Evolutionary conservation across 768 basidiomycete species (phyloP).

Genomic region (Pisolithus tinctorius): DNA sequence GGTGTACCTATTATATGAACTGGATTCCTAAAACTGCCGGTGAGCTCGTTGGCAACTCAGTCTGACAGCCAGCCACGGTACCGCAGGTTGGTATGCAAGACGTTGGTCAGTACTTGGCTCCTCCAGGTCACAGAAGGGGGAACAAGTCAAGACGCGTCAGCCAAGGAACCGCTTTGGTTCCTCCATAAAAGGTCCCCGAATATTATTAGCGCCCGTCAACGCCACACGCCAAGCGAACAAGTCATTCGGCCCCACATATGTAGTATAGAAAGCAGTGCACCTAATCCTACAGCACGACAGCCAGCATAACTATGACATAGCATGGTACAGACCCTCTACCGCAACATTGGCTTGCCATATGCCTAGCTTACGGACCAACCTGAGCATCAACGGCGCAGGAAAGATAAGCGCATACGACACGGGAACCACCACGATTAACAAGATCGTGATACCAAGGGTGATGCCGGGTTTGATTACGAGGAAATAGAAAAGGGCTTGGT

Average conservation of each 20-base stretch:
- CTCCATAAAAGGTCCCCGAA: constrained; percentile 13
- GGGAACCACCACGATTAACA: constrained; percentile 49
- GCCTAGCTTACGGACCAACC: constrained; percentile 59
- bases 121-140: constrained; percentile 11
- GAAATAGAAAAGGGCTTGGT: constrained; percentile 84
- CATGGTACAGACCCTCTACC: constrained; percentile 57
- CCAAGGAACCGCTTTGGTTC: constrained; percentile 15
- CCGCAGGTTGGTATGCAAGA: constrained; percentile 1
- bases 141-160: constrained; percentile 35
- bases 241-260: not conserved
- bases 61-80: constrained; percentile 4
- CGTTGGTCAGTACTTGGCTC: not conserved
- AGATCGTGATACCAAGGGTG: constrained; percentile 57
- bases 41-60: not conserved
- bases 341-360: constrained; percentile 83
- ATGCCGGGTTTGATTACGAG: constrained; percentile 81
- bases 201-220: constrained; percentile 12
- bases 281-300: too few relatives aligned
- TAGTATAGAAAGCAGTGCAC: not conserved
- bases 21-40: not conserved
- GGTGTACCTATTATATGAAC: not conserved
- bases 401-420: constrained; percentile 52
- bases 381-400: constrained; percentile 62
- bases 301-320: constrained; percentile 22
- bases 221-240: constrained; percentile 23